A percentile compares a stretch with the other conserved stretches of the same genome.
Conservation (phyloP, 2,329 filamentous ascomycete species). For the Ophiostoma angusticollis region DNA sequence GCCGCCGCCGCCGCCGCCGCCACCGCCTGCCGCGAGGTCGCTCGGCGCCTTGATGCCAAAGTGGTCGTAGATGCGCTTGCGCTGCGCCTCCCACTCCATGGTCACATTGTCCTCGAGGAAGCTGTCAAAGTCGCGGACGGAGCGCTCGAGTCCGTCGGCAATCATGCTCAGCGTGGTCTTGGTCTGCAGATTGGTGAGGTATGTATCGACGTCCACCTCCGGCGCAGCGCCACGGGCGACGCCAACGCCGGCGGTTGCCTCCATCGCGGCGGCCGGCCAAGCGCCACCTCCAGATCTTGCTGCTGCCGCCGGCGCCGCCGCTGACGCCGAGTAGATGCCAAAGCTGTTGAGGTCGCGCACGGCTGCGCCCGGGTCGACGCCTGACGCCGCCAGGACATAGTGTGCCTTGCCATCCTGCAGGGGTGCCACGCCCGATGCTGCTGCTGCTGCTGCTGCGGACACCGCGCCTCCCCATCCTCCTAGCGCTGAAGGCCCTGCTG, state of each 20-base stretch:
- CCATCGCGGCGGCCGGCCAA: too few species aligned
- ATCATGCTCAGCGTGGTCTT: slow-evolving; percentile 89
- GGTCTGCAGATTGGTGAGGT: slow-evolving; percentile 73
- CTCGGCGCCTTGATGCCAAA: slow-evolving; percentile 68
- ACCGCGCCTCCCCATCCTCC: background rate
- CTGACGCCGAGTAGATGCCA: slow-evolving; percentile 33
- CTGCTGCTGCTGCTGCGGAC: too few species aligned
- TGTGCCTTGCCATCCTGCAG: slow-evolving; percentile 56
- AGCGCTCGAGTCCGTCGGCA: slow-evolving; percentile 77
- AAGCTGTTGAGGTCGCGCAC: slow-evolving; percentile 78
- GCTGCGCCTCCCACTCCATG: slow-evolving; percentile 90
- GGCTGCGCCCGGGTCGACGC: slow-evolving; percentile 75
- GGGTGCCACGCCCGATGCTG: slow-evolving; percentile 27
- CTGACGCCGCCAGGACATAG: slow-evolving; percentile 85
- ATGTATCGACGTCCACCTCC: slow-evolving; percentile 62
- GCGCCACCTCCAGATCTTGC: background rate
- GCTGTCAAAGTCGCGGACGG: slow-evolving; percentile 79
- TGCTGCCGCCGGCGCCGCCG: background rate
- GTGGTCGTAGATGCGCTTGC: slow-evolving; percentile 87
- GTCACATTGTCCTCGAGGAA: slow-evolving; percentile 92
- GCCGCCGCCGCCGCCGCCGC: slow-evolving; percentile 13
- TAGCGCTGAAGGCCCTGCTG: slow-evolving; percentile 22
- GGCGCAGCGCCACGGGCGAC: slow-evolving; percentile 14
- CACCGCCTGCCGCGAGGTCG: slow-evolving; percentile 25
- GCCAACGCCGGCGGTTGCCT: background rate